These are phyloP conservation scores for Hibiscus mutabilis DNA, from an alignment of 345 rosid species.

Conservation along the genomic window DNA sequence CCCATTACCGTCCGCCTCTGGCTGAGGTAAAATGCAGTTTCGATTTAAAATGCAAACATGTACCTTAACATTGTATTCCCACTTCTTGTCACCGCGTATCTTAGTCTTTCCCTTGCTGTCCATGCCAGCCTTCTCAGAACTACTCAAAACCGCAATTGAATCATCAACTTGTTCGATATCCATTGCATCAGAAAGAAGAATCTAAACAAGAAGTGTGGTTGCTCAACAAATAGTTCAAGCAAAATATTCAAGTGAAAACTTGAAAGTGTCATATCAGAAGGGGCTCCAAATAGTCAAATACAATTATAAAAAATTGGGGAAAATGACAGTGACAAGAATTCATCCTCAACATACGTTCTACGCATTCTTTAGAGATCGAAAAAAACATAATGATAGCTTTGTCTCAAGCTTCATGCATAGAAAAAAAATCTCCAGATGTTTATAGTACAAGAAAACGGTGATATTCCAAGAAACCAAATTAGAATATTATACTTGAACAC, in stretches of 20 bases:
- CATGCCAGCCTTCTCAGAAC: constrained; percentile 12
- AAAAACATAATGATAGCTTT: too few relatives aligned
- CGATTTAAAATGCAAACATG: neutral
- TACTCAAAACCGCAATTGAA: constrained; percentile 11
- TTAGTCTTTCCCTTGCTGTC: constrained; percentile 35
- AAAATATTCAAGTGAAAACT: neutral
- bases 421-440: too few relatives aligned
- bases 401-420: too few relatives aligned
- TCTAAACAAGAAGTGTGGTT: constrained; percentile 19
- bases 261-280: neutral
- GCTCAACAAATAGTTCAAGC: neutral
- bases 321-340: neutral
- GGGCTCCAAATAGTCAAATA: neutral
- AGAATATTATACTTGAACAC: neutral
- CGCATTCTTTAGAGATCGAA: too few relatives aligned
- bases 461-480: neutral
- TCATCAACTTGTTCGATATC: constrained; percentile 23
- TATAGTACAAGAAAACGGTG: neutral
- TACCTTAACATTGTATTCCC: constrained; percentile 20
- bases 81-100: constrained; percentile 12
- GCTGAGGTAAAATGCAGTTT: neutral
- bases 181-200: constrained; percentile 22
- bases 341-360: too few relatives aligned
- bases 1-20: too few relatives aligned
- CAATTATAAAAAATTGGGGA: neutral